Evolutionary conservation across 176 grass and related monocot genomes (phyloP), one percentile per base, ranked within the genome.

Genomic region (Aegilops bicornis): DNA sequence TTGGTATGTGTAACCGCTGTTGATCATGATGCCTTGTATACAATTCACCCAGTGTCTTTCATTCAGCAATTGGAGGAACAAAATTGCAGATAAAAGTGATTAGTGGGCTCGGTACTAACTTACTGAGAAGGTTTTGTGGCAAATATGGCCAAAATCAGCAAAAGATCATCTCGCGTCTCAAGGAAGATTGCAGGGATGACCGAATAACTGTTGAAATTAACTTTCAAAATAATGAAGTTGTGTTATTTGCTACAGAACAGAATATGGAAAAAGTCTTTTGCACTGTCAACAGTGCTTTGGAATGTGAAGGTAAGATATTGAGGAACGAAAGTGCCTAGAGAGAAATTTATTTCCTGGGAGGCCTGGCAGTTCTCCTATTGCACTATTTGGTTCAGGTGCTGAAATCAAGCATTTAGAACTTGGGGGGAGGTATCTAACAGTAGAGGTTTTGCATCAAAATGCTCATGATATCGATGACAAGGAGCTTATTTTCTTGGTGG

Each of bases 341-440:
- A 91, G 81, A 90, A 87, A 73, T 78, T 64, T 95, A 76, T 95
- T 89, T 87, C 84, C 89, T 14, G 77, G 86, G 30, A 79, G 89
- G 79, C 73, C 78, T 29, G 86, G 89, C 64, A 84, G 80, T 60
- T 89, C 92, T 72, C 30, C 75, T 68, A 22, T 92, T 83, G 93
- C 88, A 60, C 82, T 98, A 29, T 90, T 98, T 86, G 93, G 96
- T 11, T 95, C 96, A n/a, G 93, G 96, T 86, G 96, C 91, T 91
- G 91, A 95, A 90, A 94, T 98, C 24, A 98, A 98, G 83, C 96
- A 98, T 92, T 89, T 95, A n/a, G 96, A 98, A 84, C 93, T 98
- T 72, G 93, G 81, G 66, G 95, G 90, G 70, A 87, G 90, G 48
- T 86, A 76, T 88, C 60, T 98, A 68, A 88, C 96, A 0, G 91